phyloP scores from a whole-genome alignment of 2,329 filamentous ascomycete species.

The Passalora sequoiae region DNA sequence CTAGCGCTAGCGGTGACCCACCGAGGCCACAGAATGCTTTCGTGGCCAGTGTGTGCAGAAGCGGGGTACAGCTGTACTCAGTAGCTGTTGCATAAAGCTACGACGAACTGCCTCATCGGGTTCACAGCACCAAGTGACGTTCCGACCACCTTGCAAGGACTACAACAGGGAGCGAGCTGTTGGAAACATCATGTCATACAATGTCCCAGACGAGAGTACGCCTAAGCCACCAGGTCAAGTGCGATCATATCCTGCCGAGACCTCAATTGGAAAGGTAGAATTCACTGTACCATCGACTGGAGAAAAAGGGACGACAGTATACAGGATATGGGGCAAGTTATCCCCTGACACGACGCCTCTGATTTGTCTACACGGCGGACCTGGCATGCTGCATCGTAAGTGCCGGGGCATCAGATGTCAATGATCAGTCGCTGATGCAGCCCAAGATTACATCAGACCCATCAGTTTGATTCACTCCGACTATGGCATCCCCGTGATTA shows the following conservation, averaged over 20 bases:
- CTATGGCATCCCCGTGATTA: conserved; percentile 41
- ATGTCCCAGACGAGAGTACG: conserved; percentile 9
- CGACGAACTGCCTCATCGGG: no score
- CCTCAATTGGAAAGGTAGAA: conserved; percentile 10
- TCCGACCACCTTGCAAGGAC: no score
- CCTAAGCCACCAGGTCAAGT: conserved; percentile 13
- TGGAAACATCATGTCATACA: conserved; percentile 16
- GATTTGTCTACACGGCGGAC: conserved; percentile 41
- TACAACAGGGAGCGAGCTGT: no score
- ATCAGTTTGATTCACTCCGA: conserved; percentile 34
- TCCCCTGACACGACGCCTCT: conserved; percentile 26
- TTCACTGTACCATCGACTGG: conserved; percentile 20
- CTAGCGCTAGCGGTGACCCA: conserved; percentile 1
- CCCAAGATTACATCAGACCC: conserved; percentile 30
- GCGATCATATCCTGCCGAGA: conserved; percentile 7
- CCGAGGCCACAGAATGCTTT: neutral
- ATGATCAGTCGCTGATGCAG: neutral
- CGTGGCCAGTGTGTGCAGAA: no score
- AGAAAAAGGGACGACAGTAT: conserved; percentile 35
- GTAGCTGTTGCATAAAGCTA: conserved; percentile 3
- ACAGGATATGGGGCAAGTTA: conserved; percentile 36
- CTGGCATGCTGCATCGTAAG: conserved; percentile 33
- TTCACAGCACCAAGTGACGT: no score
- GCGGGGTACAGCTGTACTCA: conserved; percentile 1
- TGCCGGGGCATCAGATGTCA: neutral